Conservation (phyloP, 2,329 filamentous ascomycete genomes). For the Botrytis paeoniae region DNA sequence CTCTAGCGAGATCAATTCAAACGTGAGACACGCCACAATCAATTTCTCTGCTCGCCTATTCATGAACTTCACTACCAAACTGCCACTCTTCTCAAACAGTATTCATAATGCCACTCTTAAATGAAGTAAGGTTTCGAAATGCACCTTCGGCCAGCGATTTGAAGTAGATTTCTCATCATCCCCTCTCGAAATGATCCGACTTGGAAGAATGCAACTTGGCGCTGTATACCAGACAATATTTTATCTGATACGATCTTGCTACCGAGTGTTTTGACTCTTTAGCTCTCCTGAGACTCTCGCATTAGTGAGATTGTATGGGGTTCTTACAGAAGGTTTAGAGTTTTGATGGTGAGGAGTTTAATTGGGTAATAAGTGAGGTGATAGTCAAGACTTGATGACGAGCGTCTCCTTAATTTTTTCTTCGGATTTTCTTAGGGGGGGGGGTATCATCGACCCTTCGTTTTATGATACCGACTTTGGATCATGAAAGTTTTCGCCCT, state of each 20-base stretch:
- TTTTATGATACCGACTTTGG: background rate
- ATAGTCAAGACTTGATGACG: background rate
- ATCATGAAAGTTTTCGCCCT: background rate
- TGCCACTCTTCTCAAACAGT: background rate
- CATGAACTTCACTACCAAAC: background rate
- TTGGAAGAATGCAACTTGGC: background rate
- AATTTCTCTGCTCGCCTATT: background rate
- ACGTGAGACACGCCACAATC: background rate
- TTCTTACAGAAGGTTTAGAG: background rate
- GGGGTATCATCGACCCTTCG: background rate
- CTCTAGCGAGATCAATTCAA: background rate
- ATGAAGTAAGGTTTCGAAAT: background rate
- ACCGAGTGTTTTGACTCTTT: background rate
- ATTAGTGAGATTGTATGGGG: background rate
- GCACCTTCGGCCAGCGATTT: background rate
- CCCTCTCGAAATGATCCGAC: background rate
- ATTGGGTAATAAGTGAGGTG: too few relatives aligned
- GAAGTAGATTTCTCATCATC: background rate
- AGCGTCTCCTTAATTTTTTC: background rate
- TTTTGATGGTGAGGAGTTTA: background rate
- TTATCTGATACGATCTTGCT: background rate
- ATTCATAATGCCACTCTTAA: background rate
- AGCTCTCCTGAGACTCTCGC: background rate
- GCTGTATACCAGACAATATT: background rate
- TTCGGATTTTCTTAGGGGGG: too few relatives aligned